Evolutionary conservation across 495 filamentous ascomycete genomes (phyloP), one percentile per base, ranked within the genome.

Genomic region (Letharia lupina): DNA sequence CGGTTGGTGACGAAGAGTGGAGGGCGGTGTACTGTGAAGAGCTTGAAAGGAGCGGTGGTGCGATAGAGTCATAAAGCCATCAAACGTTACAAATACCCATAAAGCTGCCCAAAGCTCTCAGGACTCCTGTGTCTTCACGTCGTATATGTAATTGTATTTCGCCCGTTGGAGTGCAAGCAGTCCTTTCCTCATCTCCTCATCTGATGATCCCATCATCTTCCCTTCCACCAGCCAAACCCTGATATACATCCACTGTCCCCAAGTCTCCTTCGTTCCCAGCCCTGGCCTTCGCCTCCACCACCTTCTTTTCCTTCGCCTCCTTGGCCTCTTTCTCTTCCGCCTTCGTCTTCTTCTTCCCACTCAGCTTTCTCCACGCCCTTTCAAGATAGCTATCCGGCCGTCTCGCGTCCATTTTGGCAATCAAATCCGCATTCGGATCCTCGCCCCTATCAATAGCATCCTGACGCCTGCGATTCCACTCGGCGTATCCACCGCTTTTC

Each of bases 21-120:
- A 50, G 87, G 87, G 47, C 72, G 86, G 20, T 94, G 91, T 75
- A 90, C 78, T 56, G 91, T 93, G 39, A 84, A 86, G 78, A 87
- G 75, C 67, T 77, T 95, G 68, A 84, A 83, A 77, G 84, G 83
- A n/a, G 90, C 85, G 63, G 80, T 83, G 69, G 89, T 93, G 65
- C 81, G 90, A 75, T 88, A 62, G 35, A 35, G 52, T 20, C 52
- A 56, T 35, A 20, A 16, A 56, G 31, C 52, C 23, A 35, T 56
- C 16, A 31, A 8, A 18, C 8, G 31, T 56, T 56, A 12, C 1
- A 56, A 33, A 56, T 35, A 35, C 52, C 52, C 13, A 33, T 2
- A 16, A 7, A 56, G 1, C 13, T 56, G 52, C 31, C 5, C 31
- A 6, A 13, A 16, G 31, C 31, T 2, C 28, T 56, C 1, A 1